A percentile compares a stretch with the other conserved stretches of the same genome.
These are phyloP conservation scores for Copromyces sp. DNA, from an alignment of 495 filamentous ascomycete species.

Conservation along the genomic window DNA sequence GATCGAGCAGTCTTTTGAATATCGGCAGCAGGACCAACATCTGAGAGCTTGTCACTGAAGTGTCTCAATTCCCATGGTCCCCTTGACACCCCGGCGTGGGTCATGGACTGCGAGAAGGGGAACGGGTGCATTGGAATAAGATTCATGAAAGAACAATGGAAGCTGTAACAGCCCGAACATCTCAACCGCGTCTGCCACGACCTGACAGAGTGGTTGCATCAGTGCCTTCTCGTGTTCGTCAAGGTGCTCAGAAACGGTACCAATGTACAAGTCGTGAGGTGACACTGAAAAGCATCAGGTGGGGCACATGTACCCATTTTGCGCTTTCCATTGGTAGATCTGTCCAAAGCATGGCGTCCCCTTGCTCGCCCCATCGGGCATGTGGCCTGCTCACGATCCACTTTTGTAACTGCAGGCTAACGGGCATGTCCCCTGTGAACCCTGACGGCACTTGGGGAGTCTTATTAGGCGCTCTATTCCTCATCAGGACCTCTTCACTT, in stretches of 20 bases:
- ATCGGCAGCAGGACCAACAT: background rate
- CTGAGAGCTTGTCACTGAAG: background rate
- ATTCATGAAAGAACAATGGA: background rate
- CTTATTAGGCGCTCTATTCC: conserved; percentile 31
- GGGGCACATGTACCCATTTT: background rate
- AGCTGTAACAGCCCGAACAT: background rate
- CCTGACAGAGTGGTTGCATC: too few species aligned
- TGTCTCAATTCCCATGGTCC: background rate
- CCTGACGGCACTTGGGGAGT: conserved; percentile 3
- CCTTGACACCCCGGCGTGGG: background rate
- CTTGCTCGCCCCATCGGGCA: conserved; percentile 14
- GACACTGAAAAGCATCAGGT: background rate
- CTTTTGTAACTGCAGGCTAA: background rate
- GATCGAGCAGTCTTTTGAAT: conserved; percentile 5
- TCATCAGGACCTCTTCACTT: conserved; percentile 3
- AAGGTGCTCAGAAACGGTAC: background rate
- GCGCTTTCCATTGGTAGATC: background rate
- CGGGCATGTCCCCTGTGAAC: conserved; percentile 12
- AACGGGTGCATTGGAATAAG: background rate
- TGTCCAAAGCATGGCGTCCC: background rate
- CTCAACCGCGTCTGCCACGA: background rate
- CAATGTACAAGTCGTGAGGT: background rate
- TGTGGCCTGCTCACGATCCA: conserved; percentile 21
- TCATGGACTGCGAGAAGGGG: background rate
- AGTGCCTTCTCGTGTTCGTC: background rate